These are phyloP conservation scores for Pulveroboletus sp. DNA, from an alignment of 768 basidiomycete species.

Conservation along the genomic window DNA sequence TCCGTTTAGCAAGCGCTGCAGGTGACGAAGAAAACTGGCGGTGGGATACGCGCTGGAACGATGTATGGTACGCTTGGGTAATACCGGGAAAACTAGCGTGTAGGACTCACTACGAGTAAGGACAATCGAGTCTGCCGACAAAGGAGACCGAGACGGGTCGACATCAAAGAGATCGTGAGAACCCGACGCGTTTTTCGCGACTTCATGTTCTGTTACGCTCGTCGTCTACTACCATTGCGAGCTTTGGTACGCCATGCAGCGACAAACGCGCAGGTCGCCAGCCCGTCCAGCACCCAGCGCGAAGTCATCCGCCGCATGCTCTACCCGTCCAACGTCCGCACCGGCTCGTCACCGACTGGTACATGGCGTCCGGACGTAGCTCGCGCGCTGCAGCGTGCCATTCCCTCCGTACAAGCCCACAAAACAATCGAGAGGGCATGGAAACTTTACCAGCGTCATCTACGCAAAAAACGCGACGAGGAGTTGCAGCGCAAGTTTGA, in stretches of 20 bases:
- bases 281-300: slow-evolving; percentile 54
- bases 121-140: slow-evolving; percentile 17
- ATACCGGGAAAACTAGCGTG: neutral
- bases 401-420: slow-evolving; percentile 87
- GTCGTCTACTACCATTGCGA: slow-evolving; percentile 33
- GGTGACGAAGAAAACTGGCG: slow-evolving; percentile 51
- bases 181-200: slow-evolving; percentile 31
- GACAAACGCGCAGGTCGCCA: slow-evolving; percentile 22
- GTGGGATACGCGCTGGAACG: neutral
- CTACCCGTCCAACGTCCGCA: slow-evolving; percentile 76
- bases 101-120: neutral
- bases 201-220: slow-evolving; percentile 36
- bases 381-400: slow-evolving; percentile 73
- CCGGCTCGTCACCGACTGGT: slow-evolving; percentile 71
- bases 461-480: slow-evolving; percentile 64
- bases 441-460: slow-evolving; percentile 74
- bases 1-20: slow-evolving; percentile 42
- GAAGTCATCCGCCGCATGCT: slow-evolving; percentile 76
- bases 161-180: slow-evolving; percentile 28
- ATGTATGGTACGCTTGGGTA: neutral
- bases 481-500: slow-evolving; percentile 77
- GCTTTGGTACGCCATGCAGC: slow-evolving; percentile 42
- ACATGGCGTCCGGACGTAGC: slow-evolving; percentile 82
- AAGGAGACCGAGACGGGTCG: slow-evolving; percentile 19
- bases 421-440: slow-evolving; percentile 91